phyloP scores from a whole-genome alignment of 805 yeast genomes.

The Saturnispora diversa region DNA sequence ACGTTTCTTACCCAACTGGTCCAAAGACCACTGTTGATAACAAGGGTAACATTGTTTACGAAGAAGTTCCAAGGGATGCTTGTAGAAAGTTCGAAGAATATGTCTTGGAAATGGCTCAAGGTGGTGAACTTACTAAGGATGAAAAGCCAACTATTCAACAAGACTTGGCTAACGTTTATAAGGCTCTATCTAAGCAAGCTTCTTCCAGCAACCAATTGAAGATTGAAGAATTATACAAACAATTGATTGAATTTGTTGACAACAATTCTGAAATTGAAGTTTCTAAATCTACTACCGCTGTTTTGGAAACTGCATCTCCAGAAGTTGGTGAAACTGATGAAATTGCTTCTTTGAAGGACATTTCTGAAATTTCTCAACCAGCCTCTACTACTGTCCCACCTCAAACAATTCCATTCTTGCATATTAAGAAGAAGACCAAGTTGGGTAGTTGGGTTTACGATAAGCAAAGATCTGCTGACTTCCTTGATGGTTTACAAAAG shows the following conservation, averaged over 20 bases:
- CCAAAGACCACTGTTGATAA: slow-evolving; percentile 85
- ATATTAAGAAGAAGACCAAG: slow-evolving; percentile 69
- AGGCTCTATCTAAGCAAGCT: slow-evolving; percentile 71
- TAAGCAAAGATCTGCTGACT: slow-evolving; percentile 63
- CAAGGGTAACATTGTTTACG: slow-evolving; percentile 79
- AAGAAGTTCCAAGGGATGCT: slow-evolving; percentile 80
- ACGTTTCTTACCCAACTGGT: slow-evolving; percentile 88
- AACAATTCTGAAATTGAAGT: slow-evolving; percentile 64
- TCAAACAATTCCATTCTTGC: slow-evolving; percentile 91
- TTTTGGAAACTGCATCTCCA: slow-evolving; percentile 35
- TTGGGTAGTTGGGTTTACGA: slow-evolving; percentile 81
- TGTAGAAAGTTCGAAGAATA: slow-evolving; percentile 94
- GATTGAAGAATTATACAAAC: slow-evolving; percentile 63
- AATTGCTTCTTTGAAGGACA: slow-evolving; percentile 76
- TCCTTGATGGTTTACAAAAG: slow-evolving; percentile 83
- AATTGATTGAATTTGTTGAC: slow-evolving; percentile 61
- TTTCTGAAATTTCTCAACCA: slow-evolving; percentile 59
- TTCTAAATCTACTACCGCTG: slow-evolving; percentile 49
- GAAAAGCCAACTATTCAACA: slow-evolving; percentile 73
- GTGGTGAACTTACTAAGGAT: slow-evolving; percentile 72
- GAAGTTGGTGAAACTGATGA: slow-evolving; percentile 53
- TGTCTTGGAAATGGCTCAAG: slow-evolving; percentile 93
- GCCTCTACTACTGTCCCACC: slow-evolving; percentile 68
- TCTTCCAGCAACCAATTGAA: slow-evolving; percentile 60
- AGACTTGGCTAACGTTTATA: slow-evolving; percentile 76